These are phyloP conservation scores for Cordyceps militaris DNA, from an alignment of 2,329 filamentous ascomycete genomes.

Conservation along the genomic window DNA sequence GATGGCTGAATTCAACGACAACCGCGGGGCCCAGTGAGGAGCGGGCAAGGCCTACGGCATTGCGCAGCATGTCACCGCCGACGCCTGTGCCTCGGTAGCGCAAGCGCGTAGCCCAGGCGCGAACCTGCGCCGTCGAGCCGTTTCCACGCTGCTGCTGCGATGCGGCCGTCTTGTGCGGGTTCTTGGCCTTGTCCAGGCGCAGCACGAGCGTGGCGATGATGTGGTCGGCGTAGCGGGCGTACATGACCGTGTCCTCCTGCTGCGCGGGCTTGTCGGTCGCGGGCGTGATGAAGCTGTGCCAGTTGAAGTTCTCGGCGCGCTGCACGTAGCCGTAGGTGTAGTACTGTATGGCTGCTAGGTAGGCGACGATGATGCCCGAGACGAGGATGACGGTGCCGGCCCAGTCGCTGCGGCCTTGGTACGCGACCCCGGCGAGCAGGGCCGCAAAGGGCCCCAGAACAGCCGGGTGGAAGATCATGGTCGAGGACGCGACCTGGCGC, in stretches of 20 bases:
- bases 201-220: constrained; percentile 66
- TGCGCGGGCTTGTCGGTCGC: constrained; percentile 20
- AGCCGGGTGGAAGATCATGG: constrained; percentile 57
- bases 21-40: constrained; percentile 55
- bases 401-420: constrained; percentile 38
- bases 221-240: constrained; percentile 57
- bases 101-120: constrained; percentile 72
- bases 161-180: neutral
- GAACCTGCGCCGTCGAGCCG: constrained; percentile 57
- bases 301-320: constrained; percentile 55
- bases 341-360: constrained; percentile 54
- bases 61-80: constrained; percentile 63
- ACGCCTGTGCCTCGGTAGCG: constrained; percentile 65
- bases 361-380: constrained; percentile 55
- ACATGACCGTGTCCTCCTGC: constrained; percentile 53
- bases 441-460: constrained; percentile 38
- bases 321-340: constrained; percentile 55
- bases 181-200: constrained; percentile 40
- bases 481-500: constrained; percentile 57
- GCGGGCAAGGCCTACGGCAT: constrained; percentile 59
- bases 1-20: constrained; percentile 60
- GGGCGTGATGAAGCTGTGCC: constrained; percentile 48
- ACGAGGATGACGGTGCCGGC: constrained; percentile 48
- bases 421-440: constrained; percentile 32
- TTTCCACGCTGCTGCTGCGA: constrained; percentile 20